Evolutionary conservation across 331 rosid species (phyloP).

Genomic region (Malus hybrid): DNA sequence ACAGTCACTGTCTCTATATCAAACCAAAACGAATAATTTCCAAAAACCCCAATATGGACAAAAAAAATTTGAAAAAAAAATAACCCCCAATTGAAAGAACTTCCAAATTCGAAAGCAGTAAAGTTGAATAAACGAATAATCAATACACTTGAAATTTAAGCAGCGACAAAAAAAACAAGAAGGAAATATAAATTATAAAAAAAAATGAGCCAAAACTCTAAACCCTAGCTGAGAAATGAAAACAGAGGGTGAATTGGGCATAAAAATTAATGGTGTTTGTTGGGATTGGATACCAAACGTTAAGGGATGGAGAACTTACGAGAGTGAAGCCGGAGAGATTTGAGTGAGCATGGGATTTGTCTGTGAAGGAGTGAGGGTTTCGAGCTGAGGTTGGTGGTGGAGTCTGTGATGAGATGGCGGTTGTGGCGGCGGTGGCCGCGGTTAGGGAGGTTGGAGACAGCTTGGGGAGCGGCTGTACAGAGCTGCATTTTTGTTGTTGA

Average conservation of each 20-base stretch:
- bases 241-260: background rate
- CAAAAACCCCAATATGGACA: background rate
- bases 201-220: background rate
- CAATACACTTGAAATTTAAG: background rate
- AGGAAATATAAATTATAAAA: background rate
- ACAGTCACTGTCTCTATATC: background rate
- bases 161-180: background rate
- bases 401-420: constrained; percentile 2
- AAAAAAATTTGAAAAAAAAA: background rate
- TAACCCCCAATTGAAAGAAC: background rate
- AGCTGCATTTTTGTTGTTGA: constrained; percentile 17
- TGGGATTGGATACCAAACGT: constrained; percentile 7
- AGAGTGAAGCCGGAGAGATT: constrained; percentile 14
- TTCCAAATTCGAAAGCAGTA: background rate
- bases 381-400: background rate
- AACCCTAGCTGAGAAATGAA: background rate
- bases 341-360: constrained; percentile 4
- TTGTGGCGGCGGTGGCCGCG: background rate
- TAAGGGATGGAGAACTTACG: constrained; percentile 48
- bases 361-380: constrained; percentile 20
- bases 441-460: constrained; percentile 11
- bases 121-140: background rate
- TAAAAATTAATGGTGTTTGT: background rate
- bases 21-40: background rate
- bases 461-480: constrained; percentile 6